Conservation (phyloP, 331 rosid genomes). For the Rhamnella rubrinervis region DNA sequence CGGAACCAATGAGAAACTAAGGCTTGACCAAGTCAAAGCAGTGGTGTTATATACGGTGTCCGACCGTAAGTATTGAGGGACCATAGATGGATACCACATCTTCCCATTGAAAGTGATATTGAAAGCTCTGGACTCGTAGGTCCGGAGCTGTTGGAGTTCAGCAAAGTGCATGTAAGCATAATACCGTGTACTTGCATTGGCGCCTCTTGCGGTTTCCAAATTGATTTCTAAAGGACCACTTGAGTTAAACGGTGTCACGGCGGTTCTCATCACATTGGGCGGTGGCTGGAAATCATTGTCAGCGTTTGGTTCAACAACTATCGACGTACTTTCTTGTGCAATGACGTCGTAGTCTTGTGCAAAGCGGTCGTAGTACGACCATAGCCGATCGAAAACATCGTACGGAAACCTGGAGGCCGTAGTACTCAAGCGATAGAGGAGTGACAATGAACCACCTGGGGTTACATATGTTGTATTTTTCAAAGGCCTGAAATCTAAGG, state of each 20-base stretch:
- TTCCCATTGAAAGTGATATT: slow-evolving; percentile 18
- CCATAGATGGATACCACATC: not conserved
- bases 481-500: slow-evolving; percentile 13
- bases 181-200: not conserved
- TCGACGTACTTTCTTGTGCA: not conserved
- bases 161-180: slow-evolving; percentile 30
- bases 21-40: not conserved
- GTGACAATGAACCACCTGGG: not conserved
- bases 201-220: not conserved
- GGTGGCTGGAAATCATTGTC: slow-evolving; percentile 6
- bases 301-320: not conserved
- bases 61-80: not conserved
- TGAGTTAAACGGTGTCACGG: not conserved
- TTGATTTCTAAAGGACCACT: not conserved
- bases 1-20: slow-evolving; percentile 16
- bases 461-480: not conserved
- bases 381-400: slow-evolving; percentile 27
- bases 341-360: not conserved
- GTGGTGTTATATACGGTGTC: not conserved
- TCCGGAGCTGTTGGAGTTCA: slow-evolving; percentile 25
- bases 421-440: not conserved
- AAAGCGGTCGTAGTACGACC: not conserved
- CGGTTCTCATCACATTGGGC: slow-evolving; percentile 30
- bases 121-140: slow-evolving; percentile 20
- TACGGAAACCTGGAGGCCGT: slow-evolving; percentile 22